phyloP scores from a whole-genome alignment of 805 yeast genomes.

The Komagataella mondaviorum region DNA sequence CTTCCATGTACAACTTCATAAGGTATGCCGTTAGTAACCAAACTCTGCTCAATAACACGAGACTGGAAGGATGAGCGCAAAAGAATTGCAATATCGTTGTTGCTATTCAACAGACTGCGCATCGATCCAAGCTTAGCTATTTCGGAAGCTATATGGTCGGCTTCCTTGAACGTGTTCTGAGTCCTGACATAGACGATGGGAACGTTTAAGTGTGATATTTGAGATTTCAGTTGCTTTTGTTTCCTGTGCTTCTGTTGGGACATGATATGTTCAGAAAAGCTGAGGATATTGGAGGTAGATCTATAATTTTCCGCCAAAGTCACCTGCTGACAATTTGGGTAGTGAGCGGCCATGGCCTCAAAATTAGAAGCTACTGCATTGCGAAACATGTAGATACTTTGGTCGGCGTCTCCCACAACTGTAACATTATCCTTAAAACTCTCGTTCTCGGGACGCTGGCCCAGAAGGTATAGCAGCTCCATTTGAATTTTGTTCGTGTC shows the following conservation, averaged over 20 bases:
- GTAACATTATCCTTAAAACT: conserved; percentile 44
- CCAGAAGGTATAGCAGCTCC: conserved; percentile 41
- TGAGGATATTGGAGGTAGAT: conserved; percentile 56
- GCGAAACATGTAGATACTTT: conserved; percentile 82
- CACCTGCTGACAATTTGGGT: conserved; percentile 17
- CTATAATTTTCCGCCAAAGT: conserved; percentile 64
- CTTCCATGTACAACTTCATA: conserved; percentile 58
- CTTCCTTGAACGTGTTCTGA: conserved; percentile 36
- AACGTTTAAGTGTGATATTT: conserved; percentile 20
- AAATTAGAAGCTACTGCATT: conserved; percentile 67
- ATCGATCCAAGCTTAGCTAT: conserved; percentile 31
- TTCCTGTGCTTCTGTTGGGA: conserved; percentile 38
- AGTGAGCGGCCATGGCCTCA: conserved; percentile 31
- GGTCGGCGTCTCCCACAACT: conserved; percentile 95
- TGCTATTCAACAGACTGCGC: conserved; percentile 27
- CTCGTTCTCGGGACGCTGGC: conserved; percentile 20
- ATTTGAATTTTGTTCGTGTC: conserved; percentile 78
- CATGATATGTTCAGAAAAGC: conserved; percentile 53
- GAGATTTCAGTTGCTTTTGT: conserved; percentile 32
- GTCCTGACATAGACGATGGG: conserved; percentile 33
- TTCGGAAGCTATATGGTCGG: conserved; percentile 42
- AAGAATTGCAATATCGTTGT: conserved; percentile 59
- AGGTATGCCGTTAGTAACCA: conserved; percentile 43
- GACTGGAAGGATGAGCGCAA: conserved; percentile 54
- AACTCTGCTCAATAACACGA: conserved; percentile 47